Evolutionary conservation across 805 yeast genomes (phyloP).

Genomic region (Cyberlindnera euphorbiae): DNA sequence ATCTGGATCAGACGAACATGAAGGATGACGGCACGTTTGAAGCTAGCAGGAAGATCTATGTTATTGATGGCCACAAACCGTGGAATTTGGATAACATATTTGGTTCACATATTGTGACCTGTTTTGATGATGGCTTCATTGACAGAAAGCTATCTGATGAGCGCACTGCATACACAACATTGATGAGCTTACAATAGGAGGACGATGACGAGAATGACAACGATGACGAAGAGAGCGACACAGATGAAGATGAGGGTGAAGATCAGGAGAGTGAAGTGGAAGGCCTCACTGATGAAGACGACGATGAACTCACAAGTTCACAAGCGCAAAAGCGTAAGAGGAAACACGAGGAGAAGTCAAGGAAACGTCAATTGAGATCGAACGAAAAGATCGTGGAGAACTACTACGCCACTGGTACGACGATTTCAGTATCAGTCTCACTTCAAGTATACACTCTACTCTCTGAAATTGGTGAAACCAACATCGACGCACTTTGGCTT

Average conservation of each 20-base stretch:
- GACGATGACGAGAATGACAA: constrained; percentile 34
- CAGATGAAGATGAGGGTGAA: constrained; percentile 31
- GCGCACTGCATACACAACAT: constrained; percentile 53
- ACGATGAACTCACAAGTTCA: constrained; percentile 26
- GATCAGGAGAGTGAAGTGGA: constrained; percentile 24
- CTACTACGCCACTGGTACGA: constrained; percentile 83
- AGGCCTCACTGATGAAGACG: constrained; percentile 24
- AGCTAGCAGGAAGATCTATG: constrained; percentile 59
- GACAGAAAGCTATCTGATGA: constrained; percentile 55
- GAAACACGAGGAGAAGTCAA: constrained; percentile 32
- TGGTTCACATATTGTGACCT: constrained; percentile 71
- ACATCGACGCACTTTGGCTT: constrained; percentile 69
- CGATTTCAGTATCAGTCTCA: constrained; percentile 68
- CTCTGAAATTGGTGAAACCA: constrained; percentile 79
- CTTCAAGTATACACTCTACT: constrained; percentile 76
- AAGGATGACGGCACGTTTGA: constrained; percentile 27
- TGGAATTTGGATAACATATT: constrained; percentile 93
- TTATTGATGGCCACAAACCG: constrained; percentile 91
- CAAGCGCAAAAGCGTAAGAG: constrained; percentile 24
- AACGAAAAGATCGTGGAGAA: constrained; percentile 58
- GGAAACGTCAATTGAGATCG: constrained; percentile 37
- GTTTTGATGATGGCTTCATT: constrained; percentile 83
- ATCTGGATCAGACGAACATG: constrained; percentile 29
- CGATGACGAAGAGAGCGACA: constrained; percentile 28
- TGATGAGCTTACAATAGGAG: constrained; percentile 39